These are phyloP conservation scores for Sclerotinia spermophila DNA, from an alignment of 2,329 filamentous ascomycete species.

Conservation along the genomic window DNA sequence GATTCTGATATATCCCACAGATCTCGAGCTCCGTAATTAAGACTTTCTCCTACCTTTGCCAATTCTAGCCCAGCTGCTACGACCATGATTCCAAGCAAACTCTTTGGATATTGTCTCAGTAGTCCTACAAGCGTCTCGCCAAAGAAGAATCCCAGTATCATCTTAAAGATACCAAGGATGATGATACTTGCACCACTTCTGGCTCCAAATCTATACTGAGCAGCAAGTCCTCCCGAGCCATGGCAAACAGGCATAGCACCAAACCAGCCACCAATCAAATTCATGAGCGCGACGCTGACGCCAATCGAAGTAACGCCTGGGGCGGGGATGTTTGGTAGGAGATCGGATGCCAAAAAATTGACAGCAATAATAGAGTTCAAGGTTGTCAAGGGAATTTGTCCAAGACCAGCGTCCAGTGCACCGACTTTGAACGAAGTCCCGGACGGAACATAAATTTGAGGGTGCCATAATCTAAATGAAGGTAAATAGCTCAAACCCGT, in stretches of 20 bases:
- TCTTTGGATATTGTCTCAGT: constrained; percentile 68
- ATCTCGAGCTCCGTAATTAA: constrained; percentile 68
- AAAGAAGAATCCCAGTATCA: constrained; percentile 71
- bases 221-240: constrained; percentile 84
- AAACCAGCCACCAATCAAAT: constrained; percentile 83
- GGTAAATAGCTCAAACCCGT: constrained; percentile 44
- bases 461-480: constrained; percentile 57
- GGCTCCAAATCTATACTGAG: constrained; percentile 87
- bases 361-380: constrained; percentile 92
- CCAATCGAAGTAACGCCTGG: constrained; percentile 76
- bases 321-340: constrained; percentile 65
- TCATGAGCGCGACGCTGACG: constrained; percentile 78
- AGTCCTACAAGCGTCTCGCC: constrained; percentile 70
- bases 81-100: constrained; percentile 81
- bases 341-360: constrained; percentile 70
- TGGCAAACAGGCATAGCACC: constrained; percentile 95
- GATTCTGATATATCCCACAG: constrained; percentile 54
- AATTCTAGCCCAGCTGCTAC: constrained; percentile 85
- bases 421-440: constrained; percentile 47
- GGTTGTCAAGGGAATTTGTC: constrained; percentile 85
- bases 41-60: constrained; percentile 75
- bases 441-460: constrained; percentile 48
- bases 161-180: constrained; percentile 71
- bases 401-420: constrained; percentile 56
- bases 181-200: constrained; percentile 82